Base-by-base conservation (phyloP, 2,329 filamentous ascomycete species). In the Camptophora hylomeconis region DNA sequence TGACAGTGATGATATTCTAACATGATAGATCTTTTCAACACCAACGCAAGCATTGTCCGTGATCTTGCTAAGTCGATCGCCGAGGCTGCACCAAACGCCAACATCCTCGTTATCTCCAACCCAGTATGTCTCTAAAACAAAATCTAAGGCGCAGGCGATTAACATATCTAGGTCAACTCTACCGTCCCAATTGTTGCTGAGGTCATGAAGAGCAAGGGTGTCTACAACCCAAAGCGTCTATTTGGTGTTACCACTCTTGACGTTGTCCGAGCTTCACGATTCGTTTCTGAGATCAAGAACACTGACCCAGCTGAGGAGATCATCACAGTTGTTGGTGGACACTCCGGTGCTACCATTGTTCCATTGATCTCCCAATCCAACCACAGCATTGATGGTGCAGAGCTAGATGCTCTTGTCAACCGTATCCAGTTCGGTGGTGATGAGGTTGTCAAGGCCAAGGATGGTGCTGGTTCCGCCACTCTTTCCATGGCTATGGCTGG, bases 191-290 rank as follows among this genome's bases (percentile, higher is more conserved):
- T 98, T 65, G 78, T 77, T 56, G 78, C 83, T 57, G 89, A 95
- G 74, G 76, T 95, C 57, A 92, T 86, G 81, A 95, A 95, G 79
- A 65, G 72, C 58, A 71, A 67, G 50, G 84, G 84, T 47, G 87
- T 95, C 67, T 98, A 94, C 78, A 87, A 98, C 76, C 86, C 89
- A 61, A 92, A 92, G 78, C 82, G 81, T 54, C 82, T 98, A 50
- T 98, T 98, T 66, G 89, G 89, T 70, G 89, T 98, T 56, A 98
- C 89, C 65, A 95, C 89, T 53, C 84, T 98, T 53, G 89, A 98
- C 53, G 86, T 95, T 44, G 89, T 98, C 62, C 89, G 89, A 57
- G 87, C 89, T 53, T 86, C 78, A 54, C 83, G 86, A 66, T 98
- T 98, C 75, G 89, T 95, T 65, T 84, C 80, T 51, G 76, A 94